Evolutionary conservation across 2,329 filamentous ascomycete genomes (phyloP).

Genomic region (Stromatinia cepivora): DNA sequence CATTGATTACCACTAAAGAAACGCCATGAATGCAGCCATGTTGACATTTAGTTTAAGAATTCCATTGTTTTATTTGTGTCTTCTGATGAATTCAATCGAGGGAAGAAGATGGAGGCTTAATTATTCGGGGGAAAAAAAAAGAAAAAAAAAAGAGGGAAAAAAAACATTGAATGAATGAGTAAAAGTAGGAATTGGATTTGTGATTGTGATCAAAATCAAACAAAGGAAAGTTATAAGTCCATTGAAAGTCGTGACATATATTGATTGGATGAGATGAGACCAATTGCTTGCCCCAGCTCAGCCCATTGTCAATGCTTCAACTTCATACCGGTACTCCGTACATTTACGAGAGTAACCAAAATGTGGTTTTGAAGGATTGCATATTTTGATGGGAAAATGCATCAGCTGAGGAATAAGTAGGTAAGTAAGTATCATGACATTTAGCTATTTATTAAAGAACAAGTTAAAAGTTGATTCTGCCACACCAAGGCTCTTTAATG

Average conservation of each 20-base stretch:
- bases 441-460: neutral
- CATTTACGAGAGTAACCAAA: neutral
- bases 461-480: neutral
- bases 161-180: neutral
- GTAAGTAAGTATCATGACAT: neutral
- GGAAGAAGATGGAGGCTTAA: no score
- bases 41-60: neutral
- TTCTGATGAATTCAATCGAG: no score
- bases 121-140: neutral
- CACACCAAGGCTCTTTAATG: neutral
- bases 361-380: slow-evolving; percentile 3
- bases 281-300: slow-evolving; percentile 7
- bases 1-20: slow-evolving; percentile 19
- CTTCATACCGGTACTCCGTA: neutral
- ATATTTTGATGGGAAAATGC: neutral
- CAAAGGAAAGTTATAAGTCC: neutral
- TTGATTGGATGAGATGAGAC: slow-evolving; percentile 9
- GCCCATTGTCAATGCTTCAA: slow-evolving; percentile 15
- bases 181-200: neutral
- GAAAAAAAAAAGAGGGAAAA: neutral
- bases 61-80: neutral
- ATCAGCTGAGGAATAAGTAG: slow-evolving; percentile 9
- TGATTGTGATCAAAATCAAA: neutral
- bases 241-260: neutral
- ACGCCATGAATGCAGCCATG: slow-evolving; percentile 21